Conservation (phyloP, 2,329 filamentous ascomycete genomes). For the Penicillium sp. region DNA sequence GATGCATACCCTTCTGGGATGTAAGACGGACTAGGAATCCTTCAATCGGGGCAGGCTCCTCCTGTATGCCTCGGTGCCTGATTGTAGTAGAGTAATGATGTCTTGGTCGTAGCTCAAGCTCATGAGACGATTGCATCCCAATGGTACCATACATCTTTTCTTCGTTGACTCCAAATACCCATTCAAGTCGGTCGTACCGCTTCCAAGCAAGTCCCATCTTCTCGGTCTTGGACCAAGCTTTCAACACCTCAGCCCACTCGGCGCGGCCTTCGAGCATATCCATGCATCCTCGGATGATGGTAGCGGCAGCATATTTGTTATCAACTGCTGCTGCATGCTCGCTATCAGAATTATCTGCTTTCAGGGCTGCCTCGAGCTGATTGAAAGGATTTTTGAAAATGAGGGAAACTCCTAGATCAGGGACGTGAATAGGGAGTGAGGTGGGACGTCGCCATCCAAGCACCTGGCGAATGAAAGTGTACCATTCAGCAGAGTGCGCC, state of each 20-base stretch:
- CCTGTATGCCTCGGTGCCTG: constrained; percentile 42
- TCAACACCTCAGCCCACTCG: constrained; percentile 61
- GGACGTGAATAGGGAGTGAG: constrained; percentile 61
- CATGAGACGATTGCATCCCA: constrained; percentile 65
- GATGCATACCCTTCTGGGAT: constrained; percentile 60
- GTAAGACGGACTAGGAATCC: constrained; percentile 66
- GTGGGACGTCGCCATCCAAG: constrained; percentile 59
- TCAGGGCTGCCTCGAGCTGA: constrained; percentile 46
- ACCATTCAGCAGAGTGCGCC: constrained; percentile 66
- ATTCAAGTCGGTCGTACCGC: constrained; percentile 67
- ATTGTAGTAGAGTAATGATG: constrained; percentile 61
- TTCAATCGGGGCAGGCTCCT: constrained; percentile 63
- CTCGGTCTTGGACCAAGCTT: constrained; percentile 58
- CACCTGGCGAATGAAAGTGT: constrained; percentile 62
- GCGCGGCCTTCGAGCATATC: constrained; percentile 56
- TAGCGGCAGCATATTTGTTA: constrained; percentile 56
- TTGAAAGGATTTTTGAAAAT: constrained; percentile 61
- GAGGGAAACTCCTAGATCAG: constrained; percentile 61
- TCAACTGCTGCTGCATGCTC: constrained; percentile 49
- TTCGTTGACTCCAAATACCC: constrained; percentile 65
- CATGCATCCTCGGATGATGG: constrained; percentile 60
- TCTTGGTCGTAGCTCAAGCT: constrained; percentile 65
- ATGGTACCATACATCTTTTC: constrained; percentile 69
- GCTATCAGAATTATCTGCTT: constrained; percentile 42
- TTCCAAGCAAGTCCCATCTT: constrained; percentile 68